phyloP scores from a whole-genome alignment of 345 rosid species.

The Ricinus communis region DNA sequence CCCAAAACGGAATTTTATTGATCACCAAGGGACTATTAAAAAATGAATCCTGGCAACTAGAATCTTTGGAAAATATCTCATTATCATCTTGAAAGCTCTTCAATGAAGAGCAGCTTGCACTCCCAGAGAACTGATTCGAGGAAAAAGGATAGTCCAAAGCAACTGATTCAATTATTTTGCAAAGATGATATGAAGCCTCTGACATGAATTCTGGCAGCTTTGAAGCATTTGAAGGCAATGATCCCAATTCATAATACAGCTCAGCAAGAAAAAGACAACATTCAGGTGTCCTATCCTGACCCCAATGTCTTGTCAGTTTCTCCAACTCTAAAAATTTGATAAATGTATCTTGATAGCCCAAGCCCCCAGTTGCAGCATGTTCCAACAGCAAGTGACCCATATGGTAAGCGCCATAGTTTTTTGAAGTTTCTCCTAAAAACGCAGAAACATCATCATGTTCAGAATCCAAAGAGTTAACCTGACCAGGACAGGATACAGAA shows the following conservation, averaged over 20 bases:
- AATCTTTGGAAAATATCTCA: conserved; percentile 21
- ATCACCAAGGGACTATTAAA: conserved; percentile 31
- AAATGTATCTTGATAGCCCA: conserved; percentile 47
- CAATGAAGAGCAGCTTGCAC: conserved; percentile 34
- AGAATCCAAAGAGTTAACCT: conserved; percentile 38
- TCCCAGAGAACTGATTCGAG: conserved; percentile 33
- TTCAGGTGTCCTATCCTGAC: conserved; percentile 73
- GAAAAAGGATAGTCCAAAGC: conserved; percentile 59
- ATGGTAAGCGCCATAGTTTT: conserved; percentile 86
- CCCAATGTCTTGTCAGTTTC: conserved; percentile 81
- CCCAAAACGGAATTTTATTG: conserved; percentile 67
- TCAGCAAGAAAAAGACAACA: conserved; percentile 94
- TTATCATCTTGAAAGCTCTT: conserved; percentile 39
- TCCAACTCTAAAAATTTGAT: conserved; percentile 76
- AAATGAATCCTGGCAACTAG: conserved; percentile 28
- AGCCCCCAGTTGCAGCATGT: conserved; percentile 46
- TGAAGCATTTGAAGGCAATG: conserved; percentile 47
- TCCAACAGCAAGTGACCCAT: conserved; percentile 87
- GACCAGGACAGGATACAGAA: conserved; percentile 37
- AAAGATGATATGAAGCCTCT: conserved; percentile 81
- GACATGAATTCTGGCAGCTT: conserved; percentile 53
- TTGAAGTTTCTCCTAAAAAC: conserved; percentile 66
- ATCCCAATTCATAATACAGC: conserved; percentile 71
- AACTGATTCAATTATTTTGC: conserved; percentile 86
- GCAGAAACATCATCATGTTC: conserved; percentile 49